Evolutionary conservation across 192 early-diverging fungal species (phyloP).

Genomic region (Thamnidium elegans): DNA sequence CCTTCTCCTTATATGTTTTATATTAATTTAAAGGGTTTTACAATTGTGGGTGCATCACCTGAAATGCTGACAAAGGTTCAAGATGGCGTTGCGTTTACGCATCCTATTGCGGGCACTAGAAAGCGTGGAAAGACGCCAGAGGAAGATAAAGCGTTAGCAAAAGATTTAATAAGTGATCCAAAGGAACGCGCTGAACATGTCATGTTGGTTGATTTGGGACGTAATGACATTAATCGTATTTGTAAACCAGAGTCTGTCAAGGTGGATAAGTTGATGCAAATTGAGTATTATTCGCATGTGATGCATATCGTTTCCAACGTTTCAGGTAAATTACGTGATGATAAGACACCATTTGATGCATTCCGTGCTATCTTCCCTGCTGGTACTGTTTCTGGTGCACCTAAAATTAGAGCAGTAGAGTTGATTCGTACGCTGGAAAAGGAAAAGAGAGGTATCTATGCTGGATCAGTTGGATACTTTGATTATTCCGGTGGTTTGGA

Average conservation of each 20-base stretch:
- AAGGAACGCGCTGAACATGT: constrained; percentile 99
- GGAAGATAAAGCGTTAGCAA: constrained; percentile 88
- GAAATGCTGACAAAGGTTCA: constrained; percentile 96
- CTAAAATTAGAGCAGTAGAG: constrained; percentile 96
- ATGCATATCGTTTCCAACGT: constrained; percentile 99
- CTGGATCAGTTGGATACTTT: constrained; percentile 91
- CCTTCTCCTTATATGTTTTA: constrained; percentile 99
- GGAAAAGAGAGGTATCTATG: constrained; percentile 91
- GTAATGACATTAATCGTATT: constrained; percentile 97
- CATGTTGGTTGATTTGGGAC: constrained; percentile 98
- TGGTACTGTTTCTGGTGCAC: constrained; percentile 97
- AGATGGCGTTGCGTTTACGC: constrained; percentile 77
- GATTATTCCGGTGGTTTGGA: constrained; percentile 91
- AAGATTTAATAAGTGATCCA: constrained; percentile 84
- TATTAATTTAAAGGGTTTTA: constrained; percentile 89
- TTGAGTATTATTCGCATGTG: constrained; percentile 96
- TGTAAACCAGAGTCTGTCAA: constrained; percentile 90
- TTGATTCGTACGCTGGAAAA: constrained; percentile 87
- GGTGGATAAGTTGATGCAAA: constrained; percentile 95
- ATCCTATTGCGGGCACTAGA: constrained; percentile 98
- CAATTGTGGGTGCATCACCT: constrained; percentile 95
- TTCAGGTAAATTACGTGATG: constrained; percentile 82
- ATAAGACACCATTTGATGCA: constrained; percentile 89
- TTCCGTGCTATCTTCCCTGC: constrained; percentile 98
- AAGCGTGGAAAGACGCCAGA: constrained; percentile 81